Conservation (phyloP, 306 rosid genomes). For the Fragaria iinumae region DNA sequence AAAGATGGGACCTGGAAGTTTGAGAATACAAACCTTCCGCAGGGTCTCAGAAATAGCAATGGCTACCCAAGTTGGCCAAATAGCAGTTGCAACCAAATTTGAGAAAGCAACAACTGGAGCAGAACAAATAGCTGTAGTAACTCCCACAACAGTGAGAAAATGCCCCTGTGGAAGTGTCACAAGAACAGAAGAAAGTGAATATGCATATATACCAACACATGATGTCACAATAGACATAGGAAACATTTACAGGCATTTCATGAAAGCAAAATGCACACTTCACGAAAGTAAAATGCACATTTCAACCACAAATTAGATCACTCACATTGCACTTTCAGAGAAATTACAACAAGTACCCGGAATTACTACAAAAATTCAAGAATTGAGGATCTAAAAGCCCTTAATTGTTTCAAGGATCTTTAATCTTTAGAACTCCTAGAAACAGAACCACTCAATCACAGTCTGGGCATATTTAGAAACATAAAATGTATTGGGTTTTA, state of each 20-base stretch:
- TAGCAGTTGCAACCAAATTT: slow-evolving; percentile 69
- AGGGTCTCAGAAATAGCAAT: slow-evolving; percentile 81
- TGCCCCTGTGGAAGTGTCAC: slow-evolving; percentile 60
- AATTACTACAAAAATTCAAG: neutral
- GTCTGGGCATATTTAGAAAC: neutral
- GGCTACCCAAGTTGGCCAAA: slow-evolving; percentile 87
- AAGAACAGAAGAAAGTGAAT: neutral
- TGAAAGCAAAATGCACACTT: slow-evolving; percentile 5
- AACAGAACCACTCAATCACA: neutral
- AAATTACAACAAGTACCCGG: neutral
- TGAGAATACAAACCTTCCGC: slow-evolving; percentile 60
- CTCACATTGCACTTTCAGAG: neutral
- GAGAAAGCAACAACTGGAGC: slow-evolving; percentile 74
- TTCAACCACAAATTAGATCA: neutral
- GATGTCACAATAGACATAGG: neutral
- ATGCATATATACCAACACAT: neutral
- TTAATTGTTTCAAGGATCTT: neutral
- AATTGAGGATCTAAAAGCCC: neutral
- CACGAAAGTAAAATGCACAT: neutral
- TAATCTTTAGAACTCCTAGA: neutral
- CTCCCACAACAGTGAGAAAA: slow-evolving; percentile 87
- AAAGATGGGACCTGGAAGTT: slow-evolving; percentile 9
- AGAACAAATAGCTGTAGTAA: slow-evolving; percentile 79
- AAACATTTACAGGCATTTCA: slow-evolving; percentile 5
- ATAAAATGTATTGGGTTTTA: neutral